Percentiles rank a stretch among this genome's conserved stretches.
Conservation (phyloP, 78 protist genomes). For the Anaeramoeba flamelloides region DNA sequence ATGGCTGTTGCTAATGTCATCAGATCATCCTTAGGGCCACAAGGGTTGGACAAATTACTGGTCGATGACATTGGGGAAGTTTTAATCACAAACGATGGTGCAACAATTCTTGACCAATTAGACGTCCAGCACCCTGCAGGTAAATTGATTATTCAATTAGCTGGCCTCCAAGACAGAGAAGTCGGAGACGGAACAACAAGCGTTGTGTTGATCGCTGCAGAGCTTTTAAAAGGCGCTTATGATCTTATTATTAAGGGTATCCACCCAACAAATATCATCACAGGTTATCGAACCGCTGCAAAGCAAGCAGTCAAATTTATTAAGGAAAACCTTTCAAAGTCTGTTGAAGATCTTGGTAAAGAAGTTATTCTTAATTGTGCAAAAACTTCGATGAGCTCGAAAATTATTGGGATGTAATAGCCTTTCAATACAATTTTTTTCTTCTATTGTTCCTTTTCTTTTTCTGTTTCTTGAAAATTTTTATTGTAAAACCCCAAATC, state of each 20-base stretch:
- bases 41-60: background rate
- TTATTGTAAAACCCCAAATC: too few species aligned
- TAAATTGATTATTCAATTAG: background rate
- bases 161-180: background rate
- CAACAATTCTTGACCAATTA: background rate
- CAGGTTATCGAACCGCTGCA: background rate
- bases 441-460: too few species aligned
- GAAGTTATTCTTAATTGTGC: background rate
- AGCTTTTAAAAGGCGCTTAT: background rate
- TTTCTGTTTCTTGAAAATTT: too few species aligned
- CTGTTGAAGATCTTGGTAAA: background rate
- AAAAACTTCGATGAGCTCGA: background rate
- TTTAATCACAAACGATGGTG: background rate
- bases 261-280: background rate
- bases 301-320: background rate
- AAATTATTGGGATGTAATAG: background rate
- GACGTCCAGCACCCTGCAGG: background rate
- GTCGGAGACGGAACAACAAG: background rate
- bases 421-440: too few species aligned
- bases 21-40: background rate
- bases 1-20: background rate
- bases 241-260: background rate
- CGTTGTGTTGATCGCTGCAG: background rate
- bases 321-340: background rate
- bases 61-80: background rate